phyloP scores from a whole-genome alignment of 441 rosid genomes.

The Adansonia gregorii region DNA sequence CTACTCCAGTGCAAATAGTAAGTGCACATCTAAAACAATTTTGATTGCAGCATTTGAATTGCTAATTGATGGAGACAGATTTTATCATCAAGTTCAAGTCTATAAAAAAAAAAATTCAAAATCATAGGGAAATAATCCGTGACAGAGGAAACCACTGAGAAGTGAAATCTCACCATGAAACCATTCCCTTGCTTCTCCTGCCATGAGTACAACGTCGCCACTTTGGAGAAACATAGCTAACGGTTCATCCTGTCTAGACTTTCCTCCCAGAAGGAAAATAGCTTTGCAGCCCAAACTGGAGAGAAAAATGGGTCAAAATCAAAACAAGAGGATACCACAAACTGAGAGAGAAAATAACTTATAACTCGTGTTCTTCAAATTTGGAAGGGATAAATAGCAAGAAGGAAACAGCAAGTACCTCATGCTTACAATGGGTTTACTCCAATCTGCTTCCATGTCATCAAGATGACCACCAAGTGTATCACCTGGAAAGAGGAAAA shows the following conservation, averaged over 20 bases:
- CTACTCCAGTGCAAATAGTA: neutral
- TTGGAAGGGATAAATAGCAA: neutral
- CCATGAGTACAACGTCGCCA: slow-evolving; percentile 91
- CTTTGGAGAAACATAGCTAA: slow-evolving; percentile 89
- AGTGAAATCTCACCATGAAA: slow-evolving; percentile 68
- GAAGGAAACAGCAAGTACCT: slow-evolving; percentile 45
- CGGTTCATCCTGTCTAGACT: slow-evolving; percentile 73
- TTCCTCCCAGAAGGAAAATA: slow-evolving; percentile 90
- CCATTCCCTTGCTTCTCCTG: slow-evolving; percentile 92
- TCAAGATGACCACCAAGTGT: slow-evolving; percentile 94
- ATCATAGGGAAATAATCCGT: neutral
- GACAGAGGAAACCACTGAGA: neutral
- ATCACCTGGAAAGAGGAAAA: slow-evolving; percentile 60
- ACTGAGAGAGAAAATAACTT: slow-evolving; percentile 38
- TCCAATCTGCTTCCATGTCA: slow-evolving; percentile 98
- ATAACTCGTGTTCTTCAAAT: neutral
- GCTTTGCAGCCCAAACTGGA: slow-evolving; percentile 94
- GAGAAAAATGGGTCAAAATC: slow-evolving; percentile 8
- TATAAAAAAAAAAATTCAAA: neutral
- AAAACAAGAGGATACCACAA: slow-evolving; percentile 30
- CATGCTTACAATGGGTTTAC: slow-evolving; percentile 86
- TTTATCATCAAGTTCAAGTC: neutral
- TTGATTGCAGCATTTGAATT: neutral
- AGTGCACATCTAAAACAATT: neutral
- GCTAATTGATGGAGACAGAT: neutral